Base-by-base conservation (phyloP, 192 early-diverging fungal genomes). In the Backusella mclennaniae region DNA sequence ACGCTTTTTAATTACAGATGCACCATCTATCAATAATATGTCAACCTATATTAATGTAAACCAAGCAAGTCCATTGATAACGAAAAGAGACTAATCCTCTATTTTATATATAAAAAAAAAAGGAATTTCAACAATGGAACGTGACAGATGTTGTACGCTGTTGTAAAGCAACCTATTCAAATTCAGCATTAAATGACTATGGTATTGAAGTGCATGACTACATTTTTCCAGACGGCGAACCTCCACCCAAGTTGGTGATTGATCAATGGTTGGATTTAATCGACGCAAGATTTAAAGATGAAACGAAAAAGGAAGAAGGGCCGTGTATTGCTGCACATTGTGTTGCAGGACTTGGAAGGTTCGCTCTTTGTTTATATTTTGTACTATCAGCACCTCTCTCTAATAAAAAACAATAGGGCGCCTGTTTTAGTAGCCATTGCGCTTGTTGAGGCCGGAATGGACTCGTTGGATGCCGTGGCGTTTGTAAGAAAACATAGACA, bases 131-230 rank as follows among this genome's bases (percentile, higher is more conserved):
- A 63, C 82, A 82, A 44, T 87, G 88, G 53, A 76, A 85, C 53
- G 90, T 92, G 7, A 92, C 86, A 35, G 93, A 96, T 56, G 92
- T 96, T 14, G 93, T 96, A 7, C 87, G 94, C 17, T 92, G 91
- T 2, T 95, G 94, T 73, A 93, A 96, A 67, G 92, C 94, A 2
- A 94, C 94, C 29, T 96, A 96, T 82, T 77, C 85, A 15, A 86
- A 82, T 21, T 80, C 79, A 6, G 74, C 80, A 11, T 63, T 94
- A 39, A 81, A 82, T 2, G 77, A 82, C 8, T 77, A 86, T 15
- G 90, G 90, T 38, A 92, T 96, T 68, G 75, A 85, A 73, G 90
- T 94, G 8, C 88, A 92, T 84, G 89, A 93, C 78, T 92, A 89
- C 87, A 84, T 90, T 0, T 93, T 90, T 81, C 84, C 85, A 8